Conservation (phyloP, 495 filamentous ascomycete genomes). For the Acidomyces sp. region DNA sequence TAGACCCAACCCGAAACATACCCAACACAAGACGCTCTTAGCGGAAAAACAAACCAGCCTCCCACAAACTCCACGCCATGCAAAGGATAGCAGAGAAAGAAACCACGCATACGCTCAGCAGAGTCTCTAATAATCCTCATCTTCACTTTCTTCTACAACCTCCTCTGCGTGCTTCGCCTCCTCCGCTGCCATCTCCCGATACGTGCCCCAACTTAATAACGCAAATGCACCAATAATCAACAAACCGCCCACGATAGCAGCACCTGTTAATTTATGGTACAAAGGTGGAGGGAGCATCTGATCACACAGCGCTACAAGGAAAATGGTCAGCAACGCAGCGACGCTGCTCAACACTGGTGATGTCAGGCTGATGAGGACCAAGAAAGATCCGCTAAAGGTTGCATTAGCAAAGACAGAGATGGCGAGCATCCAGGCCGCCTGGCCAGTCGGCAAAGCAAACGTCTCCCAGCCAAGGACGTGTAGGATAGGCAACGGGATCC, state of each 20-base stretch:
- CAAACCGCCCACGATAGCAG: conserved; percentile 68
- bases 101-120: too few species aligned
- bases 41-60: too few species aligned
- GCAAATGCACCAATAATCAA: conserved; percentile 78
- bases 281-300: conserved; percentile 54
- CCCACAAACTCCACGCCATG: too few species aligned
- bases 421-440: conserved; percentile 63
- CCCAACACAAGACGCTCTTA: too few species aligned
- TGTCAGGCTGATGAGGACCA: conserved; percentile 83
- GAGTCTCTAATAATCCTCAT: too few species aligned
- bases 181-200: conserved; percentile 81
- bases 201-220: conserved; percentile 80
- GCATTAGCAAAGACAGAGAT: conserved; percentile 77
- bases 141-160: conserved; percentile 25
- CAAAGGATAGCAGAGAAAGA: too few species aligned
- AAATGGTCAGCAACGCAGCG: conserved; percentile 86
- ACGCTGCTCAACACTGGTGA: conserved; percentile 85
- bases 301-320: conserved; percentile 84
- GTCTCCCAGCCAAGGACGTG: conserved; percentile 63
- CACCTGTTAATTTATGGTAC: conserved; percentile 57
- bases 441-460: conserved; percentile 67
- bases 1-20: too few species aligned
- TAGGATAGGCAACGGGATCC: conserved; percentile 80
- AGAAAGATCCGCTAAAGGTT: conserved; percentile 82
- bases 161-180: conserved; percentile 43